phyloP scores from a whole-genome alignment of 208 protist genomes.

The Acanthamoeba healyi region DNA sequence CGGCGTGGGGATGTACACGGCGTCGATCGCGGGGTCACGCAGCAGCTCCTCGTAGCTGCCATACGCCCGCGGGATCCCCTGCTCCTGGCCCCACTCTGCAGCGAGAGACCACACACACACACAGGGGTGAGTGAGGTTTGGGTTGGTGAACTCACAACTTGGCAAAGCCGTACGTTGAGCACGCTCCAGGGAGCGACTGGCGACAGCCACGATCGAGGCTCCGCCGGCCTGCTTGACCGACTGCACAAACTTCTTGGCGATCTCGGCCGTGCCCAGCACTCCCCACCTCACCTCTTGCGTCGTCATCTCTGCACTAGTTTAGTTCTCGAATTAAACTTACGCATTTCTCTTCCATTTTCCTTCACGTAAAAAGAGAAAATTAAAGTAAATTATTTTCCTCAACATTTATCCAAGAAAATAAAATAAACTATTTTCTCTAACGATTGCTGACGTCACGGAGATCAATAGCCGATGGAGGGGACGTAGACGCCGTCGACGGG shows the following conservation, averaged over 20 bases:
- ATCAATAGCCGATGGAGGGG: conserved; percentile 19
- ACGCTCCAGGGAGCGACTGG: conserved; percentile 4
- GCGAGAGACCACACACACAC: background rate
- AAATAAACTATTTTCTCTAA: no score
- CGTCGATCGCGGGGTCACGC: conserved; percentile 7
- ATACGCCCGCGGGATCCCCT: background rate
- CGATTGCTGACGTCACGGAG: no score
- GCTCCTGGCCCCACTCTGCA: conserved; percentile 34
- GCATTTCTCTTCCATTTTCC: no score
- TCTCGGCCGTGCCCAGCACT: background rate
- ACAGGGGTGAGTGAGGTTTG: background rate
- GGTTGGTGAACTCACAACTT: background rate
- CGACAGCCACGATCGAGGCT: background rate
- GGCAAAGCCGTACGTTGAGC: background rate
- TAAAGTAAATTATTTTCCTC: no score
- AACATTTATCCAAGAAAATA: no score
- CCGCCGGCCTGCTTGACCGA: background rate
- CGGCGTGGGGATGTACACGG: conserved; percentile 64
- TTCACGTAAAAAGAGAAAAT: no score
- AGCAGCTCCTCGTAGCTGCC: conserved; percentile 39
- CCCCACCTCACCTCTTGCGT: conserved; percentile 55
- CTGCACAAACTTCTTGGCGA: conserved; percentile 38
- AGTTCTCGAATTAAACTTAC: no score
- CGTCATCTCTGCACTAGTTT: no score
- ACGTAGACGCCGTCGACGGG: conserved; percentile 53